Evolutionary conservation across 177 flowering plant genomes (phyloP).

Genomic region (Tripterygium wilfordii): DNA sequence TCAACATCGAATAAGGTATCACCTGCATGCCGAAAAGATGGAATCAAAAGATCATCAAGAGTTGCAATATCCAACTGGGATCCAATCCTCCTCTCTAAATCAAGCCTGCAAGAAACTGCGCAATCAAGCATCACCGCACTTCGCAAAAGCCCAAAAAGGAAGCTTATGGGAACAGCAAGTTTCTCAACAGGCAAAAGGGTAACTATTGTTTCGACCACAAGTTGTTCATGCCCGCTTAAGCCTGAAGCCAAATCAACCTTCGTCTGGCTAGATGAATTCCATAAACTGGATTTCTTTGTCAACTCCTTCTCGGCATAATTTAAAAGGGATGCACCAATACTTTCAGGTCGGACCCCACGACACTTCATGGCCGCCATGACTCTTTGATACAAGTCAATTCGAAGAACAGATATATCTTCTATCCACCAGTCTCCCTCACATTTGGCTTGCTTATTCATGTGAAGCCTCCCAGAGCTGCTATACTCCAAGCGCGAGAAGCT

Average conservation of each 20-base stretch:
- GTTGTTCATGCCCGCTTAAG: slow-evolving; percentile 42
- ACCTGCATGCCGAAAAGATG: slow-evolving; percentile 69
- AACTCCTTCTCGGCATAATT: slow-evolving; percentile 75
- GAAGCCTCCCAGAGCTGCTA: slow-evolving; percentile 88
- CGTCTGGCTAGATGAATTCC: slow-evolving; percentile 52
- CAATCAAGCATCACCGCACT: slow-evolving; percentile 86
- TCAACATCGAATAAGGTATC: slow-evolving; percentile 91
- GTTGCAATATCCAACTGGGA: slow-evolving; percentile 83
- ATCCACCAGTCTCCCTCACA: slow-evolving; percentile 93
- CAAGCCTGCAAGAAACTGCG: slow-evolving; percentile 60
- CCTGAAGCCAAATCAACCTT: slow-evolving; percentile 39
- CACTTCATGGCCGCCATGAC: slow-evolving; percentile 82
- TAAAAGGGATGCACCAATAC: slow-evolving; percentile 76
- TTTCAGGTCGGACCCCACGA: slow-evolving; percentile 89
- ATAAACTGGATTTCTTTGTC: slow-evolving; percentile 56
- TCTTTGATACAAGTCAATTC: slow-evolving; percentile 63
- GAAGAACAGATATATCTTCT: slow-evolving; percentile 75
- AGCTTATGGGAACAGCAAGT: slow-evolving; percentile 63
- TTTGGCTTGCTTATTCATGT: slow-evolving; percentile 69
- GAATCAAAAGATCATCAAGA: slow-evolving; percentile 88
- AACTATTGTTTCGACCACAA: slow-evolving; percentile 80
- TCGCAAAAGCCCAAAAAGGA: slow-evolving; percentile 78
- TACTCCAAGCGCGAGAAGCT: slow-evolving; percentile 89
- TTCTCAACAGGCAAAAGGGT: slow-evolving; percentile 83
- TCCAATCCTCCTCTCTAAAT: slow-evolving; percentile 89